A percentile compares a stretch with the other conserved stretches of the same genome.
These are phyloP conservation scores for Cystobasidium pallidum DNA, from an alignment of 1,284 basidiomycete genomes.

Conservation along the genomic window DNA sequence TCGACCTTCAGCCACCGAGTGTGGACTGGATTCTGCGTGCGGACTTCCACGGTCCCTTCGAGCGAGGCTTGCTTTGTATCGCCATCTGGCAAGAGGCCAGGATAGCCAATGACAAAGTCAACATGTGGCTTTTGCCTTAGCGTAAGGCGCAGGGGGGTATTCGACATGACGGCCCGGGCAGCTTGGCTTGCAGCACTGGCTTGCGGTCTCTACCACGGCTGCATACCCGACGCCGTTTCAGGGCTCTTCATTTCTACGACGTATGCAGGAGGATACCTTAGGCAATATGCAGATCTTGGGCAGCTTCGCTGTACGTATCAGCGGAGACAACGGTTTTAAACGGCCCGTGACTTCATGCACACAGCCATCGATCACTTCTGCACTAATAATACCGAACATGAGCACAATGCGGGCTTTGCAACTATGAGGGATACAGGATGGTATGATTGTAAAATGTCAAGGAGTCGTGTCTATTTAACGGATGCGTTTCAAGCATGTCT, in stretches of 20 bases:
- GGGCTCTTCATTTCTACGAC: background rate
- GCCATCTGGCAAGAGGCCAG: conserved; percentile 30
- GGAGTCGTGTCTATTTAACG: too few species aligned
- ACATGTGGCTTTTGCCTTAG: conserved; percentile 38
- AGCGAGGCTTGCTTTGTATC: conserved; percentile 12
- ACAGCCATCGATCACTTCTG: conserved; percentile 4
- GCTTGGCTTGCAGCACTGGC: conserved; percentile 8
- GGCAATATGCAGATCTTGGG: background rate
- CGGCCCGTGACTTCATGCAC: background rate
- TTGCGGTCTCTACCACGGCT: background rate
- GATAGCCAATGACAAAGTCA: conserved; percentile 38
- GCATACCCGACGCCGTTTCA: background rate
- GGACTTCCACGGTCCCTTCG: conserved; percentile 41
- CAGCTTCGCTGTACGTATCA: background rate
- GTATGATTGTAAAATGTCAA: background rate
- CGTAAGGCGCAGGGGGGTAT: conserved; percentile 26
- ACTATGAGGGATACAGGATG: background rate
- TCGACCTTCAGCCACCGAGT: conserved; percentile 38
- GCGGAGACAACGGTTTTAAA: background rate
- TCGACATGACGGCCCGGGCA: conserved; percentile 5
- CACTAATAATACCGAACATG: background rate
- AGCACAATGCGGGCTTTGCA: background rate
- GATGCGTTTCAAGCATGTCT: background rate
- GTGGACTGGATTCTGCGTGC: conserved; percentile 10
- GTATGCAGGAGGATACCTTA: background rate